Conservation (phyloP, 2,329 filamentous ascomycete genomes). For the Didymella pinodella region DNA sequence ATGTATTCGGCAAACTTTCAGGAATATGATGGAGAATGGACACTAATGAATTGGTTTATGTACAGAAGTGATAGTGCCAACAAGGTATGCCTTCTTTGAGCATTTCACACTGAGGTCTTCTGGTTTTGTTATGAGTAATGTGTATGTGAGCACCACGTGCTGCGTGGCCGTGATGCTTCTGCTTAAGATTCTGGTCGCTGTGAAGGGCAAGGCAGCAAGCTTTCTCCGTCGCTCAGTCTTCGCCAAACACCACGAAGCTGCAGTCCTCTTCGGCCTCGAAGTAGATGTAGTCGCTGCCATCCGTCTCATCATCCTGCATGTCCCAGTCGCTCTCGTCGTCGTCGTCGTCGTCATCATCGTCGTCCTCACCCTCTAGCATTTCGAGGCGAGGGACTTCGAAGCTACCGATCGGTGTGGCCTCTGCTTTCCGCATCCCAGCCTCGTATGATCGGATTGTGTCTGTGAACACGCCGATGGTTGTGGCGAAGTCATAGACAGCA, state of each 20-base stretch:
- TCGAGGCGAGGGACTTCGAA: slow-evolving; percentile 10
- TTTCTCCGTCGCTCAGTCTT: slow-evolving; percentile 23
- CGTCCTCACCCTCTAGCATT: slow-evolving; percentile 8
- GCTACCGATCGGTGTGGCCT: slow-evolving; percentile 16
- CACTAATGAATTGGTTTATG: background rate
- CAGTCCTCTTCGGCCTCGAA: slow-evolving; percentile 31
- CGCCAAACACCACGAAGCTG: slow-evolving; percentile 36
- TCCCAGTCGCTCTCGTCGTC: slow-evolving; percentile 36
- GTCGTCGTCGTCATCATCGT: slow-evolving; percentile 16
- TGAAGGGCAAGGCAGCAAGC: background rate
- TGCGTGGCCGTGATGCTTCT: slow-evolving; percentile 9
- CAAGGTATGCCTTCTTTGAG: background rate
- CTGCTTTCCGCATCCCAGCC: slow-evolving; percentile 6
- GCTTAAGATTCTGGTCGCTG: background rate
- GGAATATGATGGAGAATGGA: background rate
- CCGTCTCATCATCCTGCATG: slow-evolving; percentile 25
- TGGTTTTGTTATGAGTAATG: background rate
- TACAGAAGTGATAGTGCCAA: slow-evolving; percentile 1
- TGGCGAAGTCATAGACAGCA: slow-evolving; percentile 6
- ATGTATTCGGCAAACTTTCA: background rate
- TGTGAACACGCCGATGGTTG: slow-evolving; percentile 11
- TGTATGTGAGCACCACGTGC: slow-evolving; percentile 6
- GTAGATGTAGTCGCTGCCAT: slow-evolving; percentile 25
- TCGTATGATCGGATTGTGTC: slow-evolving; percentile 14
- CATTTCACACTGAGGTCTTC: background rate